phyloP scores from a whole-genome alignment of 257 asterid genomes.

The Orobanche coerulescens region DNA sequence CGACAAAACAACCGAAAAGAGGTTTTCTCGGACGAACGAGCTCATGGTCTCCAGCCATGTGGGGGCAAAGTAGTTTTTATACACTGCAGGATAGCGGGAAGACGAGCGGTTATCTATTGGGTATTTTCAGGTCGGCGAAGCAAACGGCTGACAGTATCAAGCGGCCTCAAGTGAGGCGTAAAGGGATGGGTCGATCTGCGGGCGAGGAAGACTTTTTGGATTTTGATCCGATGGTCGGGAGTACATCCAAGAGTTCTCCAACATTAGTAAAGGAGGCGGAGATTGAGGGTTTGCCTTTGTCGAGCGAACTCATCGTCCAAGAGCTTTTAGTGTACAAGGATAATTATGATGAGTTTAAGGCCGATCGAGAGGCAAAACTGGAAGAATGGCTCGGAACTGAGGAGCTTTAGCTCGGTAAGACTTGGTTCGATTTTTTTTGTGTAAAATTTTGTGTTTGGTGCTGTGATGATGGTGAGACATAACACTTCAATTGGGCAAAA shows the following conservation, averaged over 20 bases:
- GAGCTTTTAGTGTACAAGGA: constrained; percentile 43
- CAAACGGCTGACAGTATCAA: constrained; percentile 51
- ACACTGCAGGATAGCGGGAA: constrained; percentile 31
- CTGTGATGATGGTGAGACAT: not conserved
- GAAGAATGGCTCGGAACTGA: constrained; percentile 66
- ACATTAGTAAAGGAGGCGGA: constrained; percentile 21
- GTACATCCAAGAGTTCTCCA: constrained; percentile 23
- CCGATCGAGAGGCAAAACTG: constrained; percentile 70
- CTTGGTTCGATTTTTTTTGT: not conserved
- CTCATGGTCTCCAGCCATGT: constrained; percentile 68
- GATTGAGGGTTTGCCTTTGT: constrained; percentile 35
- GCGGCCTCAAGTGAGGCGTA: constrained; percentile 39
- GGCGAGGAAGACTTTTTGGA: constrained; percentile 18
- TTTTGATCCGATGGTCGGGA: constrained; percentile 24
- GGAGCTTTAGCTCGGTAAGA: constrained; percentile 12
- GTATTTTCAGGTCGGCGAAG: constrained; percentile 58
- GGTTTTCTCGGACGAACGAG: constrained; percentile 52
- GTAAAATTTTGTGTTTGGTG: not conserved
- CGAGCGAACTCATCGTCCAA: constrained; percentile 44
- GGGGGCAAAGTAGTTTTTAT: constrained; percentile 43
- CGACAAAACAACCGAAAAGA: constrained; percentile 53
- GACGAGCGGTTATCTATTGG: constrained; percentile 55
- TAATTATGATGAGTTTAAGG: constrained; percentile 60
- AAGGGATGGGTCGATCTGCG: constrained; percentile 25
- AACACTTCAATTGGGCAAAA: too few relatives aligned